Conservation (phyloP, 352 stramenopile genomes). For the Stramenopiles sp. region DNA sequence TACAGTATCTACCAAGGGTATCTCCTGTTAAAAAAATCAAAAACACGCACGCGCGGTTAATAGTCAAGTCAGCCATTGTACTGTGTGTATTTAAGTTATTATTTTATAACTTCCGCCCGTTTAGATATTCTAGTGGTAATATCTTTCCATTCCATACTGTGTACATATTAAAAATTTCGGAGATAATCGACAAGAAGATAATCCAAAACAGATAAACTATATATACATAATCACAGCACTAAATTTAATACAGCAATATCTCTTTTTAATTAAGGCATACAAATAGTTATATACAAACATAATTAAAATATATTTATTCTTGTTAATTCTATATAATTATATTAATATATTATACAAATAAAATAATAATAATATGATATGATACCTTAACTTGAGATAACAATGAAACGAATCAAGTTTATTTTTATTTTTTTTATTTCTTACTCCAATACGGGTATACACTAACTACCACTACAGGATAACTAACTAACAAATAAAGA, state of each 20-base stretch:
- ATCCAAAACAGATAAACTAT: too few relatives aligned
- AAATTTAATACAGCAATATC: background rate
- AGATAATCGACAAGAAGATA: too few relatives aligned
- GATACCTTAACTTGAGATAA: background rate
- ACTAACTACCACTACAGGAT: too few relatives aligned
- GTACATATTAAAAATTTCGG: background rate
- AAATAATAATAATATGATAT: background rate
- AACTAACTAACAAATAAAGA: too few relatives aligned
- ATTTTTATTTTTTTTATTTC: too few relatives aligned
- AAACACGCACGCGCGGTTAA: too few relatives aligned
- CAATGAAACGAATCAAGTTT: background rate
- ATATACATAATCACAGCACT: too few relatives aligned
- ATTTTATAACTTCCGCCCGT: background rate
- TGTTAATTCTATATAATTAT: too few relatives aligned
- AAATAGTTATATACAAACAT: background rate
- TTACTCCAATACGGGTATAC: too few relatives aligned
- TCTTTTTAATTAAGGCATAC: background rate
- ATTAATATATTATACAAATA: background rate
- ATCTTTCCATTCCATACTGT: background rate
- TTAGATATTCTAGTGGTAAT: background rate
- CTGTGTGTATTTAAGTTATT: background rate
- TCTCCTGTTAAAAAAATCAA: too few relatives aligned
- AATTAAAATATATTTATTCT: conserved; percentile 7
- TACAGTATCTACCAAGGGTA: too few relatives aligned
- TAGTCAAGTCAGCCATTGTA: too few relatives aligned